These are phyloP conservation scores for Acrodontium crateriforme DNA, from an alignment of 2,329 filamentous ascomycete species.

Conservation along the genomic window DNA sequence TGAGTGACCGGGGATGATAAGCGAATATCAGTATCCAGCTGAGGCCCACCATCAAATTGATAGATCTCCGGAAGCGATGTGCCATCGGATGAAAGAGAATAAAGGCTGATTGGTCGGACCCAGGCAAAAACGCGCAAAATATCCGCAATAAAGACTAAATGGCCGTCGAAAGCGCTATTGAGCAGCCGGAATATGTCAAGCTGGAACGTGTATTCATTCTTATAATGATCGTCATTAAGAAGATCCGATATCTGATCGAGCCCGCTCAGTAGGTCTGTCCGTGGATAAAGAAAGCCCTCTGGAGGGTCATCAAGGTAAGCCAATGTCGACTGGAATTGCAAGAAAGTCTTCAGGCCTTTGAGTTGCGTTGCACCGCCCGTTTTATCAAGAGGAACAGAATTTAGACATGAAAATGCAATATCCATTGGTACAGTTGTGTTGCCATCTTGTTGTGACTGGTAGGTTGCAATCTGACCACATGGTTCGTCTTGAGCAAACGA, in stretches of 20 bases:
- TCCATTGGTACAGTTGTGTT: slow-evolving; percentile 1
- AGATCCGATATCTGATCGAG: slow-evolving; percentile 22
- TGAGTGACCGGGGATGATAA: slow-evolving; percentile 24
- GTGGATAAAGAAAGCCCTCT: slow-evolving; percentile 22
- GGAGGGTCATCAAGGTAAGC: slow-evolving; percentile 27
- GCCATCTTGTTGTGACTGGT: background rate
- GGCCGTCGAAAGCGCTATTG: slow-evolving; percentile 27
- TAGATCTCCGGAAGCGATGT: slow-evolving; percentile 24
- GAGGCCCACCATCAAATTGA: slow-evolving; percentile 11
- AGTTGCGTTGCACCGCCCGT: slow-evolving; percentile 21
- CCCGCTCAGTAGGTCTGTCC: slow-evolving; percentile 25
- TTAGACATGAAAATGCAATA: slow-evolving; percentile 16
- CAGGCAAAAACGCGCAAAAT: slow-evolving; percentile 1
- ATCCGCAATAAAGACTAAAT: slow-evolving; percentile 6
- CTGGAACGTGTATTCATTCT: slow-evolving; percentile 29
- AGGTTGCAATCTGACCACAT: background rate
- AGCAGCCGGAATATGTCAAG: slow-evolving; percentile 22
- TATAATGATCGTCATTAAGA: slow-evolving; percentile 19
- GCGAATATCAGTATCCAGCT: too few relatives aligned
- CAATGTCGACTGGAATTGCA: slow-evolving; percentile 27
- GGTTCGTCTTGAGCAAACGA: slow-evolving; percentile 1
- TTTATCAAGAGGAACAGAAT: slow-evolving; percentile 25
- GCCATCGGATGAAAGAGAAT: slow-evolving; percentile 23
- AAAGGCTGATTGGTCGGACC: slow-evolving; percentile 1
- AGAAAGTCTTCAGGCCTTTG: slow-evolving; percentile 21